Conservation (phyloP, 2,329 filamentous ascomycete genomes). For the Fusarium coffeatum region DNA sequence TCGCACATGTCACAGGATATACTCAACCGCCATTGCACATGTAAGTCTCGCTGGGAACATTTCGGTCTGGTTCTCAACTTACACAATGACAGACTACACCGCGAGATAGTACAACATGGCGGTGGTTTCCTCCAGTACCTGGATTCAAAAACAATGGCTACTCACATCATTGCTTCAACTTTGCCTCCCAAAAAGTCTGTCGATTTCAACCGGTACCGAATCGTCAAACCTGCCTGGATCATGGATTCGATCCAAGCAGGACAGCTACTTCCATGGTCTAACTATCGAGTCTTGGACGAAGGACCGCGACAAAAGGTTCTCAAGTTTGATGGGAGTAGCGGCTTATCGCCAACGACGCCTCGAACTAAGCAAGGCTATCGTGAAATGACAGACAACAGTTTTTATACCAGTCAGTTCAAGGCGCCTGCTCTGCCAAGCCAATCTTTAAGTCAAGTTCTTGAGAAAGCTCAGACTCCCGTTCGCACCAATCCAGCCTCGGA, state of each 20-base stretch:
- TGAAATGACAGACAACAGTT: conserved; percentile 84
- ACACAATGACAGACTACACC: conserved; percentile 69
- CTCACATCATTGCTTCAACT: conserved; percentile 92
- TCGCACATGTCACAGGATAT: conserved; percentile 94
- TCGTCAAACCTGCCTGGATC: conserved; percentile 95
- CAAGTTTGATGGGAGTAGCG: conserved; percentile 67
- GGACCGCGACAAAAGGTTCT: conserved; percentile 85
- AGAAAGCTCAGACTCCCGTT: conserved; percentile 45
- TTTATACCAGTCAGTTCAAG: conserved; percentile 80
- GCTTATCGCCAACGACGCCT: conserved; percentile 74
- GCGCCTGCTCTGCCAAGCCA: conserved; percentile 49
- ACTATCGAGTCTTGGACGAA: conserved; percentile 87
- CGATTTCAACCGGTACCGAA: conserved; percentile 87
- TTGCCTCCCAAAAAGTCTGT: conserved; percentile 92
- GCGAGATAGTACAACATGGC: conserved; percentile 89
- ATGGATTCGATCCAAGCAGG: conserved; percentile 88
- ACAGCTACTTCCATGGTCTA: conserved; percentile 84
- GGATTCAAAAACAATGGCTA: conserved; percentile 93
- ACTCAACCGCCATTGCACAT: conserved; percentile 93
- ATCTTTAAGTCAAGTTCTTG: conserved; percentile 44
- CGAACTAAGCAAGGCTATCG: conserved; percentile 73
- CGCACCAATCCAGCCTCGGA: not conserved
- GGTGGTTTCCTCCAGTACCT: conserved; percentile 95
- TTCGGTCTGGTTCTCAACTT: conserved; percentile 14
- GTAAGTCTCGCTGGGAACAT: conserved; percentile 49